A percentile compares a stretch with the other conserved stretches of the same genome.
phyloP scores from a whole-genome alignment of 1,284 basidiomycete species.

The Hortiboletus rubellus region DNA sequence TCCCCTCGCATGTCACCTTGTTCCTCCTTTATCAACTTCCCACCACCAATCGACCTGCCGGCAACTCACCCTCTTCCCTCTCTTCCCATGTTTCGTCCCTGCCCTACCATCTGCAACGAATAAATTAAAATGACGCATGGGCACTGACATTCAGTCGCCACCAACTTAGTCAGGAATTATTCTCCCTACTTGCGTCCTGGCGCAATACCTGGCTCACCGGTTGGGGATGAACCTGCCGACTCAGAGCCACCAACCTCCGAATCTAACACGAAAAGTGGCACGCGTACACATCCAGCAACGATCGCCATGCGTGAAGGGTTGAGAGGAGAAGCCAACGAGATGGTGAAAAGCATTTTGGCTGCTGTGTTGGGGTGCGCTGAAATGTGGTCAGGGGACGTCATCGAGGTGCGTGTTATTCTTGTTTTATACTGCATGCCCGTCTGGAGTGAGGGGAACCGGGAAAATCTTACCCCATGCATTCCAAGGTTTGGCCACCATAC shows the following conservation, averaged over 20 bases:
- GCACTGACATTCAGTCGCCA: constrained; percentile 75
- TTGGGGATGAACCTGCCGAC: constrained; percentile 4
- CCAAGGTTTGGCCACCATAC: neutral
- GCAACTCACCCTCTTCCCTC: constrained; percentile 28
- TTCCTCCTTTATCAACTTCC: constrained; percentile 22
- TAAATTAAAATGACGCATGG: constrained; percentile 28
- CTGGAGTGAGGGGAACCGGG: neutral
- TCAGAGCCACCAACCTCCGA: constrained; percentile 2
- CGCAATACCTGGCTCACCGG: constrained; percentile 15
- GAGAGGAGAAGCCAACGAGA: constrained; percentile 59
- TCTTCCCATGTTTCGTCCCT: constrained; percentile 24
- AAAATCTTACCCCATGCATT: neutral
- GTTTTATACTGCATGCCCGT: neutral
- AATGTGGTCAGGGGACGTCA: constrained; percentile 27
- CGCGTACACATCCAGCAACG: constrained; percentile 64
- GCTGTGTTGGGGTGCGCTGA: constrained; percentile 39
- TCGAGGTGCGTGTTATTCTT: constrained; percentile 29
- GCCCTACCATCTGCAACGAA: constrained; percentile 22
- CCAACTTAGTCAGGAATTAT: constrained; percentile 88
- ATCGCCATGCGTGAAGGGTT: constrained; percentile 65
- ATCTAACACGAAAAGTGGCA: constrained; percentile 38
- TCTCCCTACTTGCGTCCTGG: constrained; percentile 79
- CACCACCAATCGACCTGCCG: constrained; percentile 27
- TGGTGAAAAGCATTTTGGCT: constrained; percentile 61
- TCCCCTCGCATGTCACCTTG: constrained; percentile 11